Base-by-base conservation (phyloP, 441 rosid species). In the Rhodomyrtus psidioides region DNA sequence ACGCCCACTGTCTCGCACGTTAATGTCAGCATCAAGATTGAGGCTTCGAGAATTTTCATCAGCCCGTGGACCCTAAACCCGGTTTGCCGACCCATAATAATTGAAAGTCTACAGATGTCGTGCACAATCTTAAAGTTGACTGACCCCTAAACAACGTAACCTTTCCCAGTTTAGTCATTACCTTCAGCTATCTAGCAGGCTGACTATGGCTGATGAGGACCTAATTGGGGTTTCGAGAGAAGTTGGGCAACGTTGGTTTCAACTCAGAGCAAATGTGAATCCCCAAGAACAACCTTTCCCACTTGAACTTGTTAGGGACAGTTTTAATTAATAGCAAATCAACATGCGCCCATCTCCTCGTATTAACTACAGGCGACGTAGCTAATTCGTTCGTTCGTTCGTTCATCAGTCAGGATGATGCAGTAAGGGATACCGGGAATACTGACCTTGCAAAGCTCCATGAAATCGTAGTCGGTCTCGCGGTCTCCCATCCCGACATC, bases 401-500 rank as follows among this genome's bases (percentile, higher is more conserved):
- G 10, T 39, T 70, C 79, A 6, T 15, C 59, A 44, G 17, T 49
- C 19, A 46, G 34, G 30, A 16, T 55, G n/a, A 58, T 6, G 81
- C 28, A 60, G 21, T 59, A n/a, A 53, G 46, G 59, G 59, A 57
- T 27, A 27, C 8, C 53, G 13, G 84, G 16, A 24, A 30, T 84
- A 58, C 88, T 6, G 60, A 96, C 99, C 98, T 97, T 94, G 97
- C 99, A 97, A 86, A 96, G 89, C 62, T 96, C 90, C 99, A 97
- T 96, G 96, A 96, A 97, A 89, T 94, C 98, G 51, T 95, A 97
- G 89, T 97, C 99, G 4, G 99, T 92, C 53, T 92, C 89, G 9
- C 99, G 96, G 87, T 97, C 99, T 14, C 99, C 99, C 55, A 97
- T 89, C 26, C 99, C 99, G 54, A 97, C 89, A 90, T 96, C 97